These are phyloP conservation scores for Aspergillus persii DNA, from an alignment of 2,329 filamentous ascomycete species.

Conservation along the genomic window DNA sequence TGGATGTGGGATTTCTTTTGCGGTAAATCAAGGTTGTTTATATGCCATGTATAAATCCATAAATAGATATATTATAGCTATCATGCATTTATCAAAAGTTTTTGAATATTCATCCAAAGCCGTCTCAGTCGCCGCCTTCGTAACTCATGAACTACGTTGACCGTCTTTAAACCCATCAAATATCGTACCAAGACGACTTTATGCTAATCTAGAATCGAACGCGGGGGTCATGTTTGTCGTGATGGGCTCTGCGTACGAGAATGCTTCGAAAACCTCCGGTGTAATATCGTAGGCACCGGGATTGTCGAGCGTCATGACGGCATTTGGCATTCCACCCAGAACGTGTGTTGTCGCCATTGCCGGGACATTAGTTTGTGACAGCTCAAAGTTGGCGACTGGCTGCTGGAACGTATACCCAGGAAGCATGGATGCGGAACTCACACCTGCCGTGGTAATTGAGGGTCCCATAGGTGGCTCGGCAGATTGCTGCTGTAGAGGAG, in stretches of 20 bases:
- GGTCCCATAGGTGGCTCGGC: constrained; percentile 10
- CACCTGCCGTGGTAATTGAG: constrained; percentile 15
- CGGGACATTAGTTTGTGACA: constrained; percentile 22
- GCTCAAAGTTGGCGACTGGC: constrained; percentile 22
- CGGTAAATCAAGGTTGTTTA: not conserved
- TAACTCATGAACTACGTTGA: not conserved
- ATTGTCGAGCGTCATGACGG: constrained; percentile 39
- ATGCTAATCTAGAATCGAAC: constrained; percentile 29
- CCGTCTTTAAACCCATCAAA: not conserved
- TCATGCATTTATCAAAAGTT: not conserved
- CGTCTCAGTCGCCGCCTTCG: not conserved
- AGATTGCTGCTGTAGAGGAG: constrained; percentile 15
- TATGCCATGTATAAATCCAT: not conserved
- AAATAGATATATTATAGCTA: not conserved
- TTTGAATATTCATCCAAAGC: not conserved
- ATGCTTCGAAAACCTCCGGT: constrained; percentile 45
- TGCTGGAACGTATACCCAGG: constrained; percentile 25
- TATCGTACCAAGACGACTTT: not conserved
- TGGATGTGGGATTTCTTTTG: not conserved
- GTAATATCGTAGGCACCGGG: constrained; percentile 42
- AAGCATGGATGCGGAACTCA: constrained; percentile 11
- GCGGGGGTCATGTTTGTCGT: constrained; percentile 40
- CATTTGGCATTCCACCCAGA: constrained; percentile 32
- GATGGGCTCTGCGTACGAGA: constrained; percentile 46
- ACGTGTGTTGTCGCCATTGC: constrained; percentile 29